phyloP scores from a whole-genome alignment of 2,329 filamentous ascomycete genomes.

The Venturia carpophila region DNA sequence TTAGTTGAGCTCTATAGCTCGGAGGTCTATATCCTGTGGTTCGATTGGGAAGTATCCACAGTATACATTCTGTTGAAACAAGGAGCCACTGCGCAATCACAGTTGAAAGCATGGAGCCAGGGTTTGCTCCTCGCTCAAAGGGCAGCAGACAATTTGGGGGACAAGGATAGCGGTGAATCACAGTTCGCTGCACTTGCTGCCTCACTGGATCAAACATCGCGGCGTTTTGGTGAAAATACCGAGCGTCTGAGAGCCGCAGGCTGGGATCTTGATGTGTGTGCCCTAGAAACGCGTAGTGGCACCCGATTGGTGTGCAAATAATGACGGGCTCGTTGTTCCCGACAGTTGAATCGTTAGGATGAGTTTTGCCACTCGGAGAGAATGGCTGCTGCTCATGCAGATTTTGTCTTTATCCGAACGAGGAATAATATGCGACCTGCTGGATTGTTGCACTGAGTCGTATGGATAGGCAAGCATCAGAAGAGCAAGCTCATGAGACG shows the following conservation, averaged over 20 bases:
- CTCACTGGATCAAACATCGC: conserved; percentile 32
- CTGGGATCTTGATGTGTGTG: conserved; percentile 59
- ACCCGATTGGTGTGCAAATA: conserved; percentile 23
- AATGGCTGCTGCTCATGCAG: background rate
- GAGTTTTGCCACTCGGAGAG: background rate
- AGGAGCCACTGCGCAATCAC: conserved; percentile 40
- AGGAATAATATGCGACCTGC: background rate
- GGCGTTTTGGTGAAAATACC: conserved; percentile 41
- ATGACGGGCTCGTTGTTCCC: conserved; percentile 1
- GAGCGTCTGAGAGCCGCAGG: conserved; percentile 41
- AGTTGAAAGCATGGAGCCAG: conserved; percentile 57
- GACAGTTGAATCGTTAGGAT: background rate
- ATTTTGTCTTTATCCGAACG: background rate
- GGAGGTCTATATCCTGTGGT: conserved; percentile 56
- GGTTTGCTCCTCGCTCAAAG: conserved; percentile 43
- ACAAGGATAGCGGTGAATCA: conserved; percentile 23
- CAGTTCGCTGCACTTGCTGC: conserved; percentile 31
- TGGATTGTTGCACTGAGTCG: background rate
- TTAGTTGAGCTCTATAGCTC: conserved; percentile 37
- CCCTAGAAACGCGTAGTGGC: conserved; percentile 58
- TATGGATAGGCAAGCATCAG: background rate
- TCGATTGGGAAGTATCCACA: conserved; percentile 35
- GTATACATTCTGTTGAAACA: conserved; percentile 58
- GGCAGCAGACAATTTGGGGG: conserved; percentile 19
- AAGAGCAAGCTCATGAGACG: background rate